These are phyloP conservation scores for Jamesozyma piceae DNA, from an alignment of 805 yeast species.

Conservation along the genomic window DNA sequence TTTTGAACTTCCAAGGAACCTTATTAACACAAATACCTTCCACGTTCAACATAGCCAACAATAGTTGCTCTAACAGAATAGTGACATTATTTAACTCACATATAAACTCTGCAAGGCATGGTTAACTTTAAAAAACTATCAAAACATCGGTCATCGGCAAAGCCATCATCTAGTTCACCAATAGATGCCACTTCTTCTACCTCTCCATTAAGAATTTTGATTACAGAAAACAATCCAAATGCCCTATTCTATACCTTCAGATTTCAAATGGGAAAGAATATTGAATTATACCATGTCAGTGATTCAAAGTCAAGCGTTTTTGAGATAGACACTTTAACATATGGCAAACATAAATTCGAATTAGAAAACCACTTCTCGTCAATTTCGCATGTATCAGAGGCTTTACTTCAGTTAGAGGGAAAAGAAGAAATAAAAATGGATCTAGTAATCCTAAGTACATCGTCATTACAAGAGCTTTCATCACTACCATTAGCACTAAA, in stretches of 20 bases:
- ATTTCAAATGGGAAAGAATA: conserved; percentile 15
- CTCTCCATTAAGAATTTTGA: conserved; percentile 12
- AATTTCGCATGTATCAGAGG: conserved; percentile 9
- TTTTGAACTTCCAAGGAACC: too few relatives aligned
- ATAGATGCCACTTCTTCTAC: neutral
- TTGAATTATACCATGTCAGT: conserved; percentile 17
- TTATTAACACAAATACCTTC: too few relatives aligned
- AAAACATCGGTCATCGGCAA: neutral
- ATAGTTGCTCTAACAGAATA: too few relatives aligned
- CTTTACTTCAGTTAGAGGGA: neutral
- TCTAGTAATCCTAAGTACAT: conserved; percentile 36
- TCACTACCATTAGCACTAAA: conserved; percentile 30
- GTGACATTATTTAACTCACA: too few relatives aligned
- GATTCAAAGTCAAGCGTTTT: conserved; percentile 14
- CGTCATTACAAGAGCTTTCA: conserved; percentile 41
- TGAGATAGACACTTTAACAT: conserved; percentile 11
- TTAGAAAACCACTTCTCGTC: conserved; percentile 22
- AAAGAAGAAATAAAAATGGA: conserved; percentile 27
- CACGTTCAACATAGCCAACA: too few relatives aligned
- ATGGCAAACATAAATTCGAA: conserved; percentile 12
- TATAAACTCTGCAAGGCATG: too few relatives aligned
- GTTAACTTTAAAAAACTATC: neutral
- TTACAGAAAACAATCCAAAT: conserved; percentile 20
- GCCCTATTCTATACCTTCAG: conserved; percentile 19
- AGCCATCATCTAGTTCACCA: neutral